Conservation (phyloP, 2,329 filamentous ascomycete species). For the Coniochaeta pulveracea region DNA sequence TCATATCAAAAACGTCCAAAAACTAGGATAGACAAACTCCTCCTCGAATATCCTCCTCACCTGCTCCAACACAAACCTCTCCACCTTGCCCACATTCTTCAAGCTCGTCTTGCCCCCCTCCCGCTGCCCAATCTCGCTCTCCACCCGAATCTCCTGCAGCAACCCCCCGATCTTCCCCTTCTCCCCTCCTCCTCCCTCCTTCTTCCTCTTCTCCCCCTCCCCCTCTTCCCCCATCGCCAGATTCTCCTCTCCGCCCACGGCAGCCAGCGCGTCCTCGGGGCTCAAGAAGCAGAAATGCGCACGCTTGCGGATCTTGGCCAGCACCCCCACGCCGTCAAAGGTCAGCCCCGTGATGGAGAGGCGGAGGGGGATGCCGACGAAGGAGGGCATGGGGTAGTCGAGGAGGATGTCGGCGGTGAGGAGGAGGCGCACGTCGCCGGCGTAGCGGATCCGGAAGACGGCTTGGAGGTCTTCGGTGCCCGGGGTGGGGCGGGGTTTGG, state of each 20-base stretch:
- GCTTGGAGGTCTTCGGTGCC: slow-evolving; percentile 88
- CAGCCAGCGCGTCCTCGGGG: slow-evolving; percentile 76
- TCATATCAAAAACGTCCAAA: slow-evolving; percentile 91
- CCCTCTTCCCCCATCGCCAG: slow-evolving; percentile 14
- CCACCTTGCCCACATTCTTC: slow-evolving; percentile 98
- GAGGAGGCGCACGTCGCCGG: slow-evolving; percentile 76
- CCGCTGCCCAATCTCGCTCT: slow-evolving; percentile 92
- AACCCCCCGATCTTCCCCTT: slow-evolving; percentile 53
- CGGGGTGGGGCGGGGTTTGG: too few relatives aligned
- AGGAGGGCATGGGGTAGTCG: slow-evolving; percentile 97
- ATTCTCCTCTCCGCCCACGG: slow-evolving; percentile 41
- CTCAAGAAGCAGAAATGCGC: slow-evolving; percentile 93
- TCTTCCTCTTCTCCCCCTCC: slow-evolving; percentile 15
- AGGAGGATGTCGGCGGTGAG: slow-evolving; percentile 91
- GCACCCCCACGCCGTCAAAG: slow-evolving; percentile 87
- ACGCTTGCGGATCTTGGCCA: slow-evolving; percentile 80
- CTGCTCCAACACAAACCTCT: slow-evolving; percentile 93
- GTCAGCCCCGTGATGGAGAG: slow-evolving; percentile 89
- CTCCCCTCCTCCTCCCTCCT: slow-evolving; percentile 17
- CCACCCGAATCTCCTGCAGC: slow-evolving; percentile 85
- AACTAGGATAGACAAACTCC: slow-evolving; percentile 96
- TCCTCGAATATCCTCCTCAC: slow-evolving; percentile 96
- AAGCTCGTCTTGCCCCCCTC: slow-evolving; percentile 87
- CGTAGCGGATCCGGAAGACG: slow-evolving; percentile 81
- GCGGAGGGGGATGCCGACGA: slow-evolving; percentile 89